Evolutionary conservation across 2,329 filamentous ascomycete species (phyloP).

Genomic region (Colletotrichum chlorophyti): DNA sequence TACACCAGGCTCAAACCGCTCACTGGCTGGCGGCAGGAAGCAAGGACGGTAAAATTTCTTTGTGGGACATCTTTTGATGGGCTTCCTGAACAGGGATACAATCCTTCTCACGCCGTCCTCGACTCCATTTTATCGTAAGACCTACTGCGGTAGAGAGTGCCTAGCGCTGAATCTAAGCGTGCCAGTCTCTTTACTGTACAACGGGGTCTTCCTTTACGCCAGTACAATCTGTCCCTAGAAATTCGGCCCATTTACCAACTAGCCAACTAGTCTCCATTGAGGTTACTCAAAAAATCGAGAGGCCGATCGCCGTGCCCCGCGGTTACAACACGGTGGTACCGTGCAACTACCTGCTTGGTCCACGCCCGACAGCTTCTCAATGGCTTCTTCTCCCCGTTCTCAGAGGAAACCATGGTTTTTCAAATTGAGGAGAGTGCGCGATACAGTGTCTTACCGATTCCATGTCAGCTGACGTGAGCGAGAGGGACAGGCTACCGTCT

Average conservation of each 20-base stretch:
- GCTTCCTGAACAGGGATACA: not conserved
- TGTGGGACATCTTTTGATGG: conserved; percentile 91
- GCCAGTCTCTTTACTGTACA: not conserved
- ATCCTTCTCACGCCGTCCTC: not conserved
- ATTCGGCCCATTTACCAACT: not conserved
- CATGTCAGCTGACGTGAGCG: no score
- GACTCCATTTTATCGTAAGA: conserved; percentile 1
- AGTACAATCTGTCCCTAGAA: no score
- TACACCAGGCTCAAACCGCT: conserved; percentile 68
- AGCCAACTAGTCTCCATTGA: not conserved
- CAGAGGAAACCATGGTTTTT: no score
- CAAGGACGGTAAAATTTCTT: conserved; percentile 93
- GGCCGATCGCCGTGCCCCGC: no score
- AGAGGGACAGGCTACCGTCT: no score
- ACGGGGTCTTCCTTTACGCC: not conserved
- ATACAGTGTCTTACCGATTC: no score
- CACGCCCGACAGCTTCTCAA: no score
- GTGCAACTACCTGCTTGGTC: no score
- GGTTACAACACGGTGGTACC: no score
- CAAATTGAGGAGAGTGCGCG: no score
- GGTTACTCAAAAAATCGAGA: not conserved
- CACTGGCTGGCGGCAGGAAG: conserved; percentile 92
- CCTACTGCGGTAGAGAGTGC: not conserved
- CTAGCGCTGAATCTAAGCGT: conserved; percentile 2
- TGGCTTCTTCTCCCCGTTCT: no score